These are phyloP conservation scores for Isabelozyma pseudorhagii DNA, from an alignment of 805 yeast genomes.

Conservation along the genomic window DNA sequence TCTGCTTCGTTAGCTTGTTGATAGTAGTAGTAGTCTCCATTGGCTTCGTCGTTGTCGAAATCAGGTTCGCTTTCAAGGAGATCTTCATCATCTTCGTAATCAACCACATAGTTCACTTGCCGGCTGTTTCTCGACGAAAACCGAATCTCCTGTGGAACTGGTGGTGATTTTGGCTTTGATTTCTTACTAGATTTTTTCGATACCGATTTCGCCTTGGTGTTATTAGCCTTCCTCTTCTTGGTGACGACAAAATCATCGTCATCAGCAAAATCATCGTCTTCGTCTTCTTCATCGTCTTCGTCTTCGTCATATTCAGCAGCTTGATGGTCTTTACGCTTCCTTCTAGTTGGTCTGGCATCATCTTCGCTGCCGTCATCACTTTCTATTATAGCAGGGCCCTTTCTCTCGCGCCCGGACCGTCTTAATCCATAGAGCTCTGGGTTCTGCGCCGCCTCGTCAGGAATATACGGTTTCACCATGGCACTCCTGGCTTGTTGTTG, in stretches of 20 bases:
- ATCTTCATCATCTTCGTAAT: slow-evolving; percentile 60
- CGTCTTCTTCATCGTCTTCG: slow-evolving; percentile 6
- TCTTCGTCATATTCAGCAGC: slow-evolving; percentile 15
- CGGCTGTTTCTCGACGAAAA: slow-evolving; percentile 71
- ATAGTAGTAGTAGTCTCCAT: slow-evolving; percentile 31
- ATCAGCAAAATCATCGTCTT: slow-evolving; percentile 12
- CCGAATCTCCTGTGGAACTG: slow-evolving; percentile 51
- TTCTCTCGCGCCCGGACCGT: slow-evolving; percentile 65
- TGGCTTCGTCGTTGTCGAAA: slow-evolving; percentile 26
- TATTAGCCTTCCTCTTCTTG: not conserved
- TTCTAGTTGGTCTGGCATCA: slow-evolving; percentile 19
- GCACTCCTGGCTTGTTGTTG: not conserved
- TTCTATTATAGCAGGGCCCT: slow-evolving; percentile 30
- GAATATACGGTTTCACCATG: slow-evolving; percentile 32
- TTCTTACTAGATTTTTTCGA: slow-evolving; percentile 20
- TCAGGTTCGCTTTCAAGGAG: slow-evolving; percentile 44
- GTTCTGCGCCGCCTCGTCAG: slow-evolving; percentile 57
- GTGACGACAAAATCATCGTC: slow-evolving; percentile 4
- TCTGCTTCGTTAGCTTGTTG: slow-evolving; percentile 30
- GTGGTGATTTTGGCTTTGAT: slow-evolving; percentile 21
- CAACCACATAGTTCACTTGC: slow-evolving; percentile 75
- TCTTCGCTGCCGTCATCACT: slow-evolving; percentile 37
- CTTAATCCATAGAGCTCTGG: slow-evolving; percentile 85
- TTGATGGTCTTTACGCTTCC: slow-evolving; percentile 14
- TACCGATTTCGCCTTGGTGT: slow-evolving; percentile 13